These are phyloP conservation scores for Fusarium equiseti DNA, from an alignment of 2,329 filamentous ascomycete genomes.

Conservation along the genomic window DNA sequence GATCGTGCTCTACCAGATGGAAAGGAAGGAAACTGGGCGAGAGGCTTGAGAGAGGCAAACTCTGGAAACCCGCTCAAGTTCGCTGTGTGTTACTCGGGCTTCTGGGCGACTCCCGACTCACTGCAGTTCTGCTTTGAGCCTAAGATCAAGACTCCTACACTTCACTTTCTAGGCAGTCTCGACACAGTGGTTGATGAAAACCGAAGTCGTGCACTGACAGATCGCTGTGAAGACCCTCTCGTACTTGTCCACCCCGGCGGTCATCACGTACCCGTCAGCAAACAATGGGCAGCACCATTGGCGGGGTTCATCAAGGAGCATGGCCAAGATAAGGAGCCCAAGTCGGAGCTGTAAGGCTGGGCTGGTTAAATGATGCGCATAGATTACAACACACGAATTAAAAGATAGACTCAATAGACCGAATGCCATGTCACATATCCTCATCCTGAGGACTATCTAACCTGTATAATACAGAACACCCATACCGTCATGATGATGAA, in stretches of 20 bases:
- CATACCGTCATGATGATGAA: slow-evolving; percentile 47
- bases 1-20: slow-evolving; percentile 47
- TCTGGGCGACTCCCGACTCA: slow-evolving; percentile 71
- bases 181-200: slow-evolving; percentile 90
- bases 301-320: slow-evolving; percentile 74
- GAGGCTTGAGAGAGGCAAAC: slow-evolving; percentile 63
- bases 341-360: slow-evolving; percentile 42
- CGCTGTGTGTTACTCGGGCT: slow-evolving; percentile 81
- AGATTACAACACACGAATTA: slow-evolving; percentile 40
- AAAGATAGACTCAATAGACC: slow-evolving; percentile 45
- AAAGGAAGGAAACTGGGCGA: slow-evolving; percentile 56
- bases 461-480: slow-evolving; percentile 52
- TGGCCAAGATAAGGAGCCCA: slow-evolving; percentile 46
- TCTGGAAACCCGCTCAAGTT: slow-evolving; percentile 69
- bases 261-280: slow-evolving; percentile 87
- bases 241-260: slow-evolving; percentile 84
- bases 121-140: slow-evolving; percentile 78
- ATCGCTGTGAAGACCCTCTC: slow-evolving; percentile 68
- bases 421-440: slow-evolving; percentile 50
- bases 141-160: slow-evolving; percentile 77
- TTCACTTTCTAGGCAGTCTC: slow-evolving; percentile 85
- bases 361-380: slow-evolving; percentile 11
- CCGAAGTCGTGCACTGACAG: slow-evolving; percentile 74
- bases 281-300: slow-evolving; percentile 82
- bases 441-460: slow-evolving; percentile 51